Evolutionary conservation across 257 asterid genomes (phyloP).

Genomic region (Fraxinus excelsior): DNA sequence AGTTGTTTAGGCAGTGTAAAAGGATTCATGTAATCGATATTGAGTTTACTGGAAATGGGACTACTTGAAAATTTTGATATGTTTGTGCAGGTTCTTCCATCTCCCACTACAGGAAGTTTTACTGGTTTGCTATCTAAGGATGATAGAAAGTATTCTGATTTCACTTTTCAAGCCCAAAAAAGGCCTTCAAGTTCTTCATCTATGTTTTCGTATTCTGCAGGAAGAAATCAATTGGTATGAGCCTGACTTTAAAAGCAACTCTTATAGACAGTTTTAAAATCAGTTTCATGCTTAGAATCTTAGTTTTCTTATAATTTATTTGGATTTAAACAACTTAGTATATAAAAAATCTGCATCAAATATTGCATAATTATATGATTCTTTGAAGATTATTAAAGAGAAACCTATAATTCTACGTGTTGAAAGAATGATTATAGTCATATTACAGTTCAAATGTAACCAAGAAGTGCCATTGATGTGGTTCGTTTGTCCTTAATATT

Average conservation of each 20-base stretch:
- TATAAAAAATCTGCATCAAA: not conserved
- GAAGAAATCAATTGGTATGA: conserved; percentile 36
- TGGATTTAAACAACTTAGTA: too few species aligned
- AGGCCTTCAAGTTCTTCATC: conserved; percentile 42
- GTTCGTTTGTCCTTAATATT: too few species aligned
- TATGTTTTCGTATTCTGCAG: conserved; percentile 40
- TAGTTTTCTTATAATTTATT: too few species aligned
- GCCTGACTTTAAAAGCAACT: not conserved
- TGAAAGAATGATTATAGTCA: not conserved
- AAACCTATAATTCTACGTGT: not conserved
- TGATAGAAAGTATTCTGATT: conserved; percentile 44
- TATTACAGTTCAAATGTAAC: not conserved
- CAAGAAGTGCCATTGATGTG: too few species aligned
- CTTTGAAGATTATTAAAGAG: too few species aligned
- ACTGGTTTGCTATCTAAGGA: conserved; percentile 37
- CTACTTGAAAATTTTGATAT: not conserved
- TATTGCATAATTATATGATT: not conserved
- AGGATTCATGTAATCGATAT: too few species aligned
- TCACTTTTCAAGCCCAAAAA: conserved; percentile 57
- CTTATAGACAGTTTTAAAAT: too few species aligned
- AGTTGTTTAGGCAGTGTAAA: too few species aligned
- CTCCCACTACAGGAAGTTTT: conserved; percentile 36
- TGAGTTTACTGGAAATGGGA: too few species aligned
- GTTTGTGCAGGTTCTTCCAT: not conserved
- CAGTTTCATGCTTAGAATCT: too few species aligned